Base-by-base conservation (phyloP, 352 stramenopile species). In the Thraustochytrium sp. region DNA sequence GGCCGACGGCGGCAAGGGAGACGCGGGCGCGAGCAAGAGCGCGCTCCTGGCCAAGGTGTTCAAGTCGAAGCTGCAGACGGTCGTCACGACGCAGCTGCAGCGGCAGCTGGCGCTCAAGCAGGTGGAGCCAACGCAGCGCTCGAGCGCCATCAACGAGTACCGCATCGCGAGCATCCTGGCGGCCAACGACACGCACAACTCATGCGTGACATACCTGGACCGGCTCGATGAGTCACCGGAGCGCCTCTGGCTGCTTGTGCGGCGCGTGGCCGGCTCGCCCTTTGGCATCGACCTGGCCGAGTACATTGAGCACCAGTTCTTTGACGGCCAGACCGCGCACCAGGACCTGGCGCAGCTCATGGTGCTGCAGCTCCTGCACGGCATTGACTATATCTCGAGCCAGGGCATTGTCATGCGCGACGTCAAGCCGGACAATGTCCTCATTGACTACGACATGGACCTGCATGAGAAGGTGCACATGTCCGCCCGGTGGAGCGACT, bases 341-440 rank as follows among this genome's bases (percentile, higher is more conserved):
- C 48, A 65, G 18, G 42, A 31, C 37, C n/a, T 63, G 8, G 68
- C n/a, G n/a, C 68, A 80, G 53, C 53, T 49, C n/a, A 40, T 44
- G 5, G 68, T 80, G 42, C 53, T 80, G 13, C 44, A 80, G 44
- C 42, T 80, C 21, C 38, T 80, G n/a, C 34, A 48, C 34, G 68
- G 68, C 37, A 46, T 80, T 9, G 68, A 80, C 40, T 80, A 80
- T 44, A 80, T 80, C 38, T 80, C 68, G 23, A 3, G 2, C 23
- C 53, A 38, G 34, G 68, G 68, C 18, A 31, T 80, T 4, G 18
- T 46, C 68, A 80, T 80, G 68, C 46, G 68, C 3, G 68, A 80
- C 53, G 68, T 80, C 34, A 80, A 80, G 68, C 68, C 68, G 18
- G 68, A 80, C 26, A 80, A 80, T 44, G 42, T 61, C 26, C 53